Conservation (phyloP, 768 basidiomycete species). For the Serendipita sp. region DNA sequence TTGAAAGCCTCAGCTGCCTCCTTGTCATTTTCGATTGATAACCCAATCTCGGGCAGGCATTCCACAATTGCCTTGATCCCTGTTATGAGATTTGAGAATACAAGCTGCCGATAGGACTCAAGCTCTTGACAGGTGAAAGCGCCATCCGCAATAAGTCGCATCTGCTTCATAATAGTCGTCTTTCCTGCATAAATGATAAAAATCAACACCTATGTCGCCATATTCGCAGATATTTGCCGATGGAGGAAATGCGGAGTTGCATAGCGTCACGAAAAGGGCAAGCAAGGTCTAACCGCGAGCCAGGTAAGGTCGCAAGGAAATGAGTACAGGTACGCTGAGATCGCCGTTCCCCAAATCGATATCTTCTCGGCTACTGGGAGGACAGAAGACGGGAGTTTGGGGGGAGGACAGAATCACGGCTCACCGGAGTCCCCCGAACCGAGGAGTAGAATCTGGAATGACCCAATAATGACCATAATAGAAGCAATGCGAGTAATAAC, state of each 20-base stretch:
- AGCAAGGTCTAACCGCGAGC: background rate
- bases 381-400: constrained; percentile 63
- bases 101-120: constrained; percentile 79
- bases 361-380: too few species aligned
- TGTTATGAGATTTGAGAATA: constrained; percentile 81
- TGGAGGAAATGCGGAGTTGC: constrained; percentile 9
- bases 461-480: too few species aligned
- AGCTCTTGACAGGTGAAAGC: constrained; percentile 72
- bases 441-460: constrained; percentile 57
- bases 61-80: constrained; percentile 74
- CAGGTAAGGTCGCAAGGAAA: background rate
- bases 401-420: constrained; percentile 24
- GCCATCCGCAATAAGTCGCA: constrained; percentile 84
- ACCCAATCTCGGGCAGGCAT: constrained; percentile 78
- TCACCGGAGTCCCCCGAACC: constrained; percentile 92
- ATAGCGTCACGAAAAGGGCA: too few species aligned
- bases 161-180: constrained; percentile 45
- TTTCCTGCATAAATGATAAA: background rate
- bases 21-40: constrained; percentile 48
- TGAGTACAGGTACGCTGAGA: too few species aligned
- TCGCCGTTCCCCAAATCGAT: background rate
- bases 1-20: background rate
- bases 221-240: background rate
- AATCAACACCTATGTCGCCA: background rate
- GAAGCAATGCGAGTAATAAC: too few species aligned